Base-by-base conservation (phyloP, 2,329 filamentous ascomycete genomes). In the Ceratocystis papillata region DNA sequence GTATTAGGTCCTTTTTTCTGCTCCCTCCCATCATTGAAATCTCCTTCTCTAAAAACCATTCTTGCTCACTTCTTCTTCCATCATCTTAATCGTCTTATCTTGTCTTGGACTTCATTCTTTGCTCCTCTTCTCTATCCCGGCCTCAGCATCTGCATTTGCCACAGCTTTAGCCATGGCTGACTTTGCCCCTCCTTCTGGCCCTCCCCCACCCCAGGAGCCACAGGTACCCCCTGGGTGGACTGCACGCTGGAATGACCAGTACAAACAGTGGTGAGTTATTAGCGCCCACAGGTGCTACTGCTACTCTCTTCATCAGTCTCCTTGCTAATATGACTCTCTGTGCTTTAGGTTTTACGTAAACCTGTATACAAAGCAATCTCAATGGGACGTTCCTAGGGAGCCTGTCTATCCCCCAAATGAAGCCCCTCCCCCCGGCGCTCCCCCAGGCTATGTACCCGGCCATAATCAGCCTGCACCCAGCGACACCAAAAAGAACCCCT, bases 341-440 rank as follows among this genome's bases (percentile, higher is more conserved):
- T 17, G 5, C 25, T 41, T 6, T 69, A 90, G 87, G 87, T 96
- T 94, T 82, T 96, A 89, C 78, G 88, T 96, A 68, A 94, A 96
- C 78, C 83, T 88, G 68, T 83, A 86, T 75, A 96, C 91, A 70
- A 94, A 94, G 72, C 82, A 88, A 73, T 96, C 92, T 4, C 88
- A 93, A 81, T 96, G 92, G 92, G 88, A 96, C 3, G 87, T 84
- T 70, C 91, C 91, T 20, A 89, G 85, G 46, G 81, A 81, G 64
- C 86, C 88, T 55, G 84, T 85, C 64, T 82, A 83, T 70, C 79
- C 82, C 17, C 75, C 80, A 6, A 75, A 73, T 33, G 74, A 73
- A 33, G 70, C 63, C 30, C 67, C 71, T 73, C 64, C 77, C 79
- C 75, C 79, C 4, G 88, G 84, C 46, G 80, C 87, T 2, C 89